phyloP scores from a whole-genome alignment of 2,329 filamentous ascomycete species.

The Pyrenophora tritici-repentis region DNA sequence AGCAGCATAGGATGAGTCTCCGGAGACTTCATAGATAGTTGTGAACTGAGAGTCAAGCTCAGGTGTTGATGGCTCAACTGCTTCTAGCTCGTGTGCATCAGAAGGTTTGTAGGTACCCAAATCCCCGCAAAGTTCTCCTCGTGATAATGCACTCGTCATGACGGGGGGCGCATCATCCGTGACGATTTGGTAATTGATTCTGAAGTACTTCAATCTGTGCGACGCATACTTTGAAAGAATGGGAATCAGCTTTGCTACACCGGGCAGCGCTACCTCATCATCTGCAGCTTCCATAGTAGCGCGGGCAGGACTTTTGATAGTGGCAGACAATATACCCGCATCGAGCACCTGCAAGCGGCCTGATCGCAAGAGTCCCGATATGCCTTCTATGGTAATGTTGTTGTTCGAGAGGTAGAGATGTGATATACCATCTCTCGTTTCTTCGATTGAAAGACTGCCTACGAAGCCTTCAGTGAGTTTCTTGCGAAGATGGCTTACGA shows the following conservation, averaged over 20 bases:
- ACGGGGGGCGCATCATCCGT: slow-evolving; percentile 51
- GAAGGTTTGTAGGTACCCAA: slow-evolving; percentile 21
- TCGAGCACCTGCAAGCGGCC: slow-evolving; percentile 61
- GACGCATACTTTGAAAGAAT: slow-evolving; percentile 54
- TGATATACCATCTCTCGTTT: slow-evolving; percentile 61
- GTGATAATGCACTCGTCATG: slow-evolving; percentile 17
- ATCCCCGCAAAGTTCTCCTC: slow-evolving; percentile 35
- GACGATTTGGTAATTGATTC: slow-evolving; percentile 60
- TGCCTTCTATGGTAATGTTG: slow-evolving; percentile 59
- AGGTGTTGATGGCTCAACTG: slow-evolving; percentile 8
- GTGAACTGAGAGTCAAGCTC: slow-evolving; percentile 32
- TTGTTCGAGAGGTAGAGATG: slow-evolving; percentile 65
- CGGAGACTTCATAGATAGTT: slow-evolving; percentile 32
- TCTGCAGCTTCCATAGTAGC: not conserved
- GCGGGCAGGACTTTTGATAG: slow-evolving; percentile 13
- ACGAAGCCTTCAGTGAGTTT: slow-evolving; percentile 50
- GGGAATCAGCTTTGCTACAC: slow-evolving; percentile 61
- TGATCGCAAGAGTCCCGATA: slow-evolving; percentile 59
- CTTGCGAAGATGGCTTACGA: slow-evolving; percentile 58
- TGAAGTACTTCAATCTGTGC: slow-evolving; percentile 58
- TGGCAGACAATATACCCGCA: slow-evolving; percentile 53
- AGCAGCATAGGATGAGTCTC: slow-evolving; percentile 32
- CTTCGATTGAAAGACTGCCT: slow-evolving; percentile 60
- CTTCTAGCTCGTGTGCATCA: slow-evolving; percentile 37
- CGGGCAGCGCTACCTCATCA: slow-evolving; percentile 47